Base-by-base conservation (phyloP, 2,329 filamentous ascomycete genomes). In the Fusarium succisae region DNA sequence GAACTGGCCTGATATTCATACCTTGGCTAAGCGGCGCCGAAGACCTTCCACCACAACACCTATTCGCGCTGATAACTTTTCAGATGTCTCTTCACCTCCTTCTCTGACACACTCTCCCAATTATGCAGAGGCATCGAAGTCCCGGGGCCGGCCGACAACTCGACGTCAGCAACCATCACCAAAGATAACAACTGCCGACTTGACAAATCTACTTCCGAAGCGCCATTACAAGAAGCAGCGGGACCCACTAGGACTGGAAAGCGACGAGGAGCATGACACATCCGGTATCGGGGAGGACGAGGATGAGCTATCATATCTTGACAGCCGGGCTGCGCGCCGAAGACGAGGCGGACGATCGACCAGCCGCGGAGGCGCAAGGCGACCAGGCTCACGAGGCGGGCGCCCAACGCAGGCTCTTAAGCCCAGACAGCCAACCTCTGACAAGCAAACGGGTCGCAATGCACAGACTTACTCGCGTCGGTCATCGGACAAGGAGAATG, bases 81-180 rank as follows among this genome's bases (percentile, higher is more conserved):
- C 88, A 1, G 86, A 90, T 51, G 82, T 89, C 17, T 92, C 91
- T 4, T 92, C 90, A 6, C 91, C 90, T 0, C 91, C 91, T 1
- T 92, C 91, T 1, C 83, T 92, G 8, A 92, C 90, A 8, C 90
- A 92, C 77, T 92, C 91, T 2, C 91, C 91, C 38, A 91, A 92
- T 75, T 86, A 84, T 68, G 80, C 81, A 3, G 72, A 75, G 22
- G 64, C 75, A 26, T 73, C 78, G 8, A 81, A 79, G 43, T 58
- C 69, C 54, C 72, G 83, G 70, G 79, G 80, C 2, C 81, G 83
- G 37, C 76, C 80, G 30, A 51, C 75, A 64, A 71, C 74, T 70
- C 77, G 81, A 39, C 79, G 79, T 57, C 84, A 84, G 53, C 84
- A 84, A 50, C 79, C 77, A 13, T 83, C 81, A 9, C 80, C 83